Evolutionary conservation across 805 yeast genomes (phyloP), one percentile per base, ranked within the genome.

Genomic region (Schwanniomyces yamadae): DNA sequence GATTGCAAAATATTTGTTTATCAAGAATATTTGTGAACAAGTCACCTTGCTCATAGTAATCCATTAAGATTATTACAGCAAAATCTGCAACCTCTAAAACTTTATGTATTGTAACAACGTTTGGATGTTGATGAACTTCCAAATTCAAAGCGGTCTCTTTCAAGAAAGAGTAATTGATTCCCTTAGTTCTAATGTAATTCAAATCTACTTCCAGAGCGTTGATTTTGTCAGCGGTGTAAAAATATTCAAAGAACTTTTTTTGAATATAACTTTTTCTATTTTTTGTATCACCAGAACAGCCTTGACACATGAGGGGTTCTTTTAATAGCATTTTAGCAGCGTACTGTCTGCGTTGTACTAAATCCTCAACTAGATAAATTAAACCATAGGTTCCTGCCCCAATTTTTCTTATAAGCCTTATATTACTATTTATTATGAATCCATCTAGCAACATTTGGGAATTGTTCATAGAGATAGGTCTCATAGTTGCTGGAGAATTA

Each of bases 311-410:
- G 2, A 65, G 56, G 5, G 68, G 63, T 36, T 67, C 64, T 45
- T 81, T 80, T 28, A 81, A 63, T 4, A 84, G 69, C 35, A 83
- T 78, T 55, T 88, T 88, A 41, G 89, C 77, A 2, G 96, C 96
- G 48, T 68, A 80, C 14, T 66, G 60, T 31, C 66, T 59, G 12
- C 73, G 69, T 0, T 82, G 71, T 28, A 47, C 51, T 14, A 69
- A 45, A 52, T 87, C 83, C 40, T 71, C 59, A 3, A 86, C 89
- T 12, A 77, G 68, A 63, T 83, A 86, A 6, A 88, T 91, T 21
- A 83, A 68, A 4, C 95, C 95, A 50, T 82, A 88, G 15, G 95
- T 89, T 18, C 96, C 96, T 0, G 91, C 75, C 6, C 96, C 95
- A 8, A 83, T 73, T 46, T 77, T 73, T 40, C 61, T 64, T 39